phyloP scores from a whole-genome alignment of 176 grass and related monocot genomes.

The Typha latifolia region DNA sequence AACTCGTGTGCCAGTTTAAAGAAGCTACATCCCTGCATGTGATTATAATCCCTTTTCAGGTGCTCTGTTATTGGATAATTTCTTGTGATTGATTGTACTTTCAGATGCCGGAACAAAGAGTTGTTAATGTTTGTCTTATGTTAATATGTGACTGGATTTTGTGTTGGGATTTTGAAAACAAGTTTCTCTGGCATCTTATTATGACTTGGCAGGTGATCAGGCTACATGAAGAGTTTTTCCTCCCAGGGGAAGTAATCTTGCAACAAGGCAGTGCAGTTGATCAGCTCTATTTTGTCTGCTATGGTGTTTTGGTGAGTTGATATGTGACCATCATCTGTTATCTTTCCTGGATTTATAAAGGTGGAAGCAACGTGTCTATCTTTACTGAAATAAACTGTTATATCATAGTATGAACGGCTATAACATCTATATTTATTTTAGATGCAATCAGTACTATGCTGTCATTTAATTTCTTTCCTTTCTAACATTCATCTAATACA shows the following conservation, averaged over 20 bases:
- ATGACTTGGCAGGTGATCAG: conserved; percentile 53
- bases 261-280: conserved; percentile 88
- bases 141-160: background rate
- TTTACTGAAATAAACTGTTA: too few species aligned
- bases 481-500: too few species aligned
- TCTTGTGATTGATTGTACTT: background rate
- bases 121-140: background rate
- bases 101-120: background rate
- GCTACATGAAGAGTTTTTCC: conserved; percentile 89
- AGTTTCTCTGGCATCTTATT: background rate
- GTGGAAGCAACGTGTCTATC: too few species aligned
- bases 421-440: too few species aligned
- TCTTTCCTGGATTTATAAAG: background rate
- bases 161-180: background rate
- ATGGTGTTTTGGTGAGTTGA: conserved; percentile 60
- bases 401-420: too few species aligned
- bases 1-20: too few species aligned
- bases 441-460: too few species aligned
- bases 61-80: too few species aligned
- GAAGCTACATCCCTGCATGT: too few species aligned
- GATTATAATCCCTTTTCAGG: too few species aligned
- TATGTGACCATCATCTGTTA: background rate
- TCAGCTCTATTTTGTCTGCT: conserved; percentile 91
- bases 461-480: too few species aligned
- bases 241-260: conserved; percentile 86